These are phyloP conservation scores for Apiospora saccharicola DNA, from an alignment of 2,329 filamentous ascomycete species.

Conservation along the genomic window DNA sequence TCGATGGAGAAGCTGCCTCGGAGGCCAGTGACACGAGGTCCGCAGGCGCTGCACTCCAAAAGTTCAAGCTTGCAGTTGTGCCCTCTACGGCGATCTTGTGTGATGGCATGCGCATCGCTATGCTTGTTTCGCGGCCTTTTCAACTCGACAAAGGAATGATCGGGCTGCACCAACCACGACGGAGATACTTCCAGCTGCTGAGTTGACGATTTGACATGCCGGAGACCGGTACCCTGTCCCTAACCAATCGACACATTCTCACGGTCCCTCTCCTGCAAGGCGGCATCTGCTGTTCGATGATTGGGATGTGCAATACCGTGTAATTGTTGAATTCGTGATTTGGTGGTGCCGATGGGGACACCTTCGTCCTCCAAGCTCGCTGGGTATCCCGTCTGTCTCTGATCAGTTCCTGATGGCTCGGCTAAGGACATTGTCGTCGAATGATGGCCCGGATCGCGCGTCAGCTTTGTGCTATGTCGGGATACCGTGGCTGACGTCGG, in stretches of 20 bases:
- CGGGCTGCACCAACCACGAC: slow-evolving; percentile 35
- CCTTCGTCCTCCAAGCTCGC: slow-evolving; percentile 27
- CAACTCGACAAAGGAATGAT: slow-evolving; percentile 39
- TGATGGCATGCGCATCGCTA: slow-evolving; percentile 35
- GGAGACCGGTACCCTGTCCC: slow-evolving; percentile 40
- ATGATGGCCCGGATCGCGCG: background rate
- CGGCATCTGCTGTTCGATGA: slow-evolving; percentile 30
- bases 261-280: slow-evolving; percentile 35
- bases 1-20: slow-evolving; percentile 29
- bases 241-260: slow-evolving; percentile 40
- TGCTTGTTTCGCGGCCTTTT: slow-evolving; percentile 36
- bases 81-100: slow-evolving; percentile 18
- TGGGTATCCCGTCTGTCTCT: slow-evolving; percentile 10
- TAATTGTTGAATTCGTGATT: slow-evolving; percentile 43
- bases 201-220: slow-evolving; percentile 30
- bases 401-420: slow-evolving; percentile 29
- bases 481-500: background rate
- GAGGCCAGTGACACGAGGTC: slow-evolving; percentile 7
- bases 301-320: slow-evolving; percentile 37
- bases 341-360: slow-evolving; percentile 44
- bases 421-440: slow-evolving; percentile 26
- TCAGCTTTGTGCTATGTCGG: background rate
- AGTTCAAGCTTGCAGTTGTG: slow-evolving; percentile 22
- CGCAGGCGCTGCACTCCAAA: slow-evolving; percentile 21
- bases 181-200: slow-evolving; percentile 34